Base-by-base conservation (phyloP, 805 yeast genomes). In the Suhomyces sp. region DNA sequence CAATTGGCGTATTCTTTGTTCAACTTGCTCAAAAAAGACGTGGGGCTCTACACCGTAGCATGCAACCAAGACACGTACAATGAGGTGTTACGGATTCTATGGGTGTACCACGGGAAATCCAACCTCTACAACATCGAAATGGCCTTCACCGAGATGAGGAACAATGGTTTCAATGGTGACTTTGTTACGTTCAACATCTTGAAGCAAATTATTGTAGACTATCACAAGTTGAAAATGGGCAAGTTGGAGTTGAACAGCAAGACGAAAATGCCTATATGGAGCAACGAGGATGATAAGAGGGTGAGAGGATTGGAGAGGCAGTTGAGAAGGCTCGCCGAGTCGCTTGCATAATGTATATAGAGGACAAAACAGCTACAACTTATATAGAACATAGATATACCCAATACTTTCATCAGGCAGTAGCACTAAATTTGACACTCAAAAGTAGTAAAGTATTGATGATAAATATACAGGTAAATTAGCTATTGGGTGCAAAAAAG, bases 41-140 rank as follows among this genome's bases (percentile, higher is more conserved):
- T 74, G 35, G 57, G 60, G 12, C 54, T 72, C 23, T 72, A 72
- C 58, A 63, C 74, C 8, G 59, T 69, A 2, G 59, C 65, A 9
- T 72, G 77, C 59, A 72, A 72, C 58, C 79, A 75, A 58, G 69
- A 64, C 17, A 74, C 79, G 2, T 74, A 71, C 55, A 75, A 75
- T 54, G 73, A 74, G 55, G 60, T 75, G 5, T 55, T 75, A 44
- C 64, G 69, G 49, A 59, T 67, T 17, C 60, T 63, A 47, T 74
- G 79, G 78, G 61, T 74, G 1, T 74, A 59, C 57, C 61, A 60
- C 47, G 80, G 80, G 17, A 72, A 71, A 55, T 58, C 70, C 9
- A 66, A 65, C 47, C 55, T 74, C 24, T 67, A 67, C 52, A 70
- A 66, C 19, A 61, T 75, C 23, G 78, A 73, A 59, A 66, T 63